Conservation (phyloP, 805 yeast species). For the Lipomyces orientalis region DNA sequence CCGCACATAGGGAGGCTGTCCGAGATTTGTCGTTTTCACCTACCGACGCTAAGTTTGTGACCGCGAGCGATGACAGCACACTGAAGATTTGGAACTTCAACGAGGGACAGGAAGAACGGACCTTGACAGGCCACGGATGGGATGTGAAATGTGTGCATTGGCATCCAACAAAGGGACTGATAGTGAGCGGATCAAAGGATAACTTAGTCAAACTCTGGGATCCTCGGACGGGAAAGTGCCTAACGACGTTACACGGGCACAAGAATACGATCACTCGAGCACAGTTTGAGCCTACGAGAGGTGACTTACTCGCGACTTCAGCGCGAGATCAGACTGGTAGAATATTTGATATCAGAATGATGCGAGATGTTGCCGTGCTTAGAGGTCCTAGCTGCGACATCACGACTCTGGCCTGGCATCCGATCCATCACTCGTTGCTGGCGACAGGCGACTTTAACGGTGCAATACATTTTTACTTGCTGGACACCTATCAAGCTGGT, state of each 20-base stretch:
- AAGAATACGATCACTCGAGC: constrained; percentile 92
- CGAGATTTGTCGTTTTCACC: constrained; percentile 90
- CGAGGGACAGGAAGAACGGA: constrained; percentile 80
- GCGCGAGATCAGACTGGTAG: constrained; percentile 89
- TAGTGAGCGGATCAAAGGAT: constrained; percentile 94
- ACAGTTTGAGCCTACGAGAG: constrained; percentile 82
- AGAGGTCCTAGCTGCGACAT: constrained; percentile 85
- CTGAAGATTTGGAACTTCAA: constrained; percentile 94
- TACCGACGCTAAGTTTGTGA: constrained; percentile 87
- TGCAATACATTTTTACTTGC: constrained; percentile 72
- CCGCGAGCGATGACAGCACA: constrained; percentile 90
- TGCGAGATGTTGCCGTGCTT: constrained; percentile 75
- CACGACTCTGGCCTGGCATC: constrained; percentile 90
- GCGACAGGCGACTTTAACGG: constrained; percentile 93
- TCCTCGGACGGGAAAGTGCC: constrained; percentile 76
- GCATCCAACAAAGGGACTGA: constrained; percentile 87
- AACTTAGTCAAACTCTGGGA: constrained; percentile 95
- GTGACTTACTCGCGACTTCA: constrained; percentile 78
- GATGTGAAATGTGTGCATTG: constrained; percentile 97
- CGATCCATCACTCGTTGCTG: constrained; percentile 76
- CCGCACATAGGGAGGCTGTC: constrained; percentile 79
- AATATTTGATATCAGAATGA: constrained; percentile 83
- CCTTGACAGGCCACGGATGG: constrained; percentile 94
- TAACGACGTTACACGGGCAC: constrained; percentile 85
- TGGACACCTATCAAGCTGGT: constrained; percentile 52